Evolutionary conservation across 164 flowering plant species (phyloP), one percentile per base, ranked within the genome.

Genomic region (Tinospora cordifolia): DNA sequence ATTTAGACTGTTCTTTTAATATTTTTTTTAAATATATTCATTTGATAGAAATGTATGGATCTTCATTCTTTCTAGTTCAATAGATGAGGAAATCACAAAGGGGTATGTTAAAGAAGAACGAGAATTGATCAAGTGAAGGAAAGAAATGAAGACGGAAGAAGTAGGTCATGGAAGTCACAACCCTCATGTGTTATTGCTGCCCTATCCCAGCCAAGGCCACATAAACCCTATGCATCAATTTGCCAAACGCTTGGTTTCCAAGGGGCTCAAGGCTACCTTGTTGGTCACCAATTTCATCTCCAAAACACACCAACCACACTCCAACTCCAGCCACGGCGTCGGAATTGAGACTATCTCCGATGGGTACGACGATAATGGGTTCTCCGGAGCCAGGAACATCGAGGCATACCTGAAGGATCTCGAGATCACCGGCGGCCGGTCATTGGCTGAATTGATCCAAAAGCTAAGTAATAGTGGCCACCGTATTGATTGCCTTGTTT

Each of bases 341-440:
- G 54, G n/a, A 17, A 11, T 67, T 15, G 58, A 66, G 30, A 7
- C 66, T 26, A 72, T 72, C 41, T 72, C 75, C 9, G 79, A 76
- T 17, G 78, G 78, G 38, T 72, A 21, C 59, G 79, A 72, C 22
- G 66, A 69, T 6, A 72, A 63, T 0, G 75, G 75, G n/a, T 36
- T 54, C 3, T 13, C 8, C 2, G 66, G 60, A 3, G 72, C 67
- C 8, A 27, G 9, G 8, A 47, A 34, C 26, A n/a, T 62, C 0
- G 39, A 47, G 9, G 10, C 60, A 22, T 65, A 76, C 71, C 25
- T 65, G 11, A 12, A 60, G 6, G 24, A 63, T 22, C 51, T 76
- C 27, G 44, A 72, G 39, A 13, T 25, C 7, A 25, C 34, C 2
- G 73, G 75, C 0, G 24, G 24, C 49, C 15, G 8, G 44, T 66